These are phyloP conservation scores for Conoideocrella luteorostrata DNA, from an alignment of 2,329 filamentous ascomycete species.

Conservation along the genomic window DNA sequence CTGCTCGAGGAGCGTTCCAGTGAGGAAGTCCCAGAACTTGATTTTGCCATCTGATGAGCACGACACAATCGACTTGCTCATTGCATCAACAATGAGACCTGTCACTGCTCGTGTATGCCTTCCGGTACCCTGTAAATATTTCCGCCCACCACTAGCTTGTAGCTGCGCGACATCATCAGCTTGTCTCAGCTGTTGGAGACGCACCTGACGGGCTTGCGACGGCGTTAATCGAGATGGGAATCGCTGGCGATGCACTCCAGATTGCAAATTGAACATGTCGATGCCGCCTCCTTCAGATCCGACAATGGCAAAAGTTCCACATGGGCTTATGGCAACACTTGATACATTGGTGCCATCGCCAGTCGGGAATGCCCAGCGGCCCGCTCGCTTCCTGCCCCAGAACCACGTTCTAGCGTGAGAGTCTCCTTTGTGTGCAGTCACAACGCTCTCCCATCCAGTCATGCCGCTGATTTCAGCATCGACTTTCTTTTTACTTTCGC, in stretches of 20 bases:
- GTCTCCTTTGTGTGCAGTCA: constrained; percentile 86
- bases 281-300: constrained; percentile 78
- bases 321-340: constrained; percentile 82
- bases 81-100: constrained; percentile 78
- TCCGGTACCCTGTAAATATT: constrained; percentile 49
- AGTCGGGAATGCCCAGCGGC: constrained; percentile 87
- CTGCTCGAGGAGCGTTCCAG: constrained; percentile 70
- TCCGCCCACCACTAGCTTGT: constrained; percentile 36
- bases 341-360: constrained; percentile 76
- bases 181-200: constrained; percentile 55
- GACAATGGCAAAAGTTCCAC: constrained; percentile 87
- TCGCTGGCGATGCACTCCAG: constrained; percentile 77
- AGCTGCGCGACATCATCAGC: constrained; percentile 51
- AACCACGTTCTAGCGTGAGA: constrained; percentile 90
- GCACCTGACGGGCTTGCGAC: constrained; percentile 70
- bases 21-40: constrained; percentile 97
- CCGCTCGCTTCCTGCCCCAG: constrained; percentile 90
- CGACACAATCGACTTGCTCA: constrained; percentile 81
- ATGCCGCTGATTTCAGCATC: constrained; percentile 67
- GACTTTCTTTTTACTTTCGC: constrained; percentile 49
- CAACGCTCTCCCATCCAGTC: constrained; percentile 95
- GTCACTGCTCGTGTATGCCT: constrained; percentile 80
- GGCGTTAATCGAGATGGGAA: constrained; percentile 78
- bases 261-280: constrained; percentile 96
- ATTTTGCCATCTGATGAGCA: constrained; percentile 86